A percentile compares a stretch with the other conserved stretches of the same genome.
Conservation (phyloP, 495 filamentous ascomycete genomes). For the Penicillium soppii region DNA sequence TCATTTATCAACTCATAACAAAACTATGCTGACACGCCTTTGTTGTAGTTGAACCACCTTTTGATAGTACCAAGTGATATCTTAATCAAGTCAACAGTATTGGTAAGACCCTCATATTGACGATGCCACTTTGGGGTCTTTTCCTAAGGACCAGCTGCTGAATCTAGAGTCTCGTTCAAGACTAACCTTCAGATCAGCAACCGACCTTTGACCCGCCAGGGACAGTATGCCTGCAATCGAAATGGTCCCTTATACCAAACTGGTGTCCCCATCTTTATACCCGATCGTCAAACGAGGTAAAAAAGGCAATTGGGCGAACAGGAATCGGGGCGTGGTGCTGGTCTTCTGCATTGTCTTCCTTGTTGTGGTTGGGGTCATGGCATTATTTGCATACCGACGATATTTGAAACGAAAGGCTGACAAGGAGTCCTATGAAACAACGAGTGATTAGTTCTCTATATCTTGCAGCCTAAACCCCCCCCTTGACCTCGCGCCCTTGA, state of each 20-base stretch:
- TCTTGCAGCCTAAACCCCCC: not conserved
- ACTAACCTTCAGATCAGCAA: not conserved
- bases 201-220: not conserved
- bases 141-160: too few species aligned
- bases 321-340: slow-evolving; percentile 51
- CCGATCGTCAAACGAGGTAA: slow-evolving; percentile 30
- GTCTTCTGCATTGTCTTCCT: slow-evolving; percentile 55
- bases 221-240: slow-evolving; percentile 40
- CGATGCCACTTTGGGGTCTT: too few species aligned
- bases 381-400: slow-evolving; percentile 45
- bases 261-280: slow-evolving; percentile 11
- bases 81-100: too few species aligned
- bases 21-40: too few species aligned
- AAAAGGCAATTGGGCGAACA: slow-evolving; percentile 43
- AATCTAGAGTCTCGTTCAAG: not conserved
- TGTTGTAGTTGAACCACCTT: too few species aligned
- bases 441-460: not conserved
- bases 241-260: slow-evolving; percentile 21
- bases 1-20: too few species aligned
- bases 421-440: slow-evolving; percentile 27
- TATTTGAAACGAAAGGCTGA: slow-evolving; percentile 36
- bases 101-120: too few species aligned
- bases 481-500: not conserved
- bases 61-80: too few species aligned
- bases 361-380: slow-evolving; percentile 40